phyloP scores from a whole-genome alignment of 306 rosid species.

The Comarum palustre region DNA sequence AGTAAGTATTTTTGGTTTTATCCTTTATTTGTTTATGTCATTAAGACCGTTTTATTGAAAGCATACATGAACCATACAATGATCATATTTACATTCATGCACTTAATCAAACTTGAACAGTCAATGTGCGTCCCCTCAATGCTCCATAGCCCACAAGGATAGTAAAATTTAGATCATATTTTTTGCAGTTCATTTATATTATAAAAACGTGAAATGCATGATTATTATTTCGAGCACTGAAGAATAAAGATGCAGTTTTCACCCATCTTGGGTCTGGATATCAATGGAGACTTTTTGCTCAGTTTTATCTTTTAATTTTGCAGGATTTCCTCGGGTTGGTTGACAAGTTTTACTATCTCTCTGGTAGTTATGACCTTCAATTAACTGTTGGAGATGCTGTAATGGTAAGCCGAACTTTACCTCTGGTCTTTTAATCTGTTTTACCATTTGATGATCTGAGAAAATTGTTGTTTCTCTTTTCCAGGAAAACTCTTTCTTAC shows the following conservation, averaged over 20 bases:
- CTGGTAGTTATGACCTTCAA: constrained; percentile 82
- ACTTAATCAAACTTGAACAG: not conserved
- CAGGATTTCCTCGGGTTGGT: constrained; percentile 94
- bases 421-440: not conserved
- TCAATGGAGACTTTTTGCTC: constrained; percentile 23
- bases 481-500: constrained; percentile 93
- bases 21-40: not conserved
- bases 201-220: not conserved
- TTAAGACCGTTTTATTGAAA: not conserved
- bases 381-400: constrained; percentile 87
- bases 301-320: constrained; percentile 28
- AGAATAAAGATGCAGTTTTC: not conserved
- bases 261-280: constrained; percentile 2
- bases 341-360: constrained; percentile 86
- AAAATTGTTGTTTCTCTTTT: constrained; percentile 24
- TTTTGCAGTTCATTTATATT: not conserved
- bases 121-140: not conserved
- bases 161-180: not conserved
- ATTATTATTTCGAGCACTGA: not conserved
- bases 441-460: constrained; percentile 22
- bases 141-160: not conserved
- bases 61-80: not conserved
- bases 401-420: constrained; percentile 62
- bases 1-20: constrained; percentile 55
- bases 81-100: not conserved